Base-by-base conservation (phyloP, 129 eudicot species). In the Lactuca saligna region DNA sequence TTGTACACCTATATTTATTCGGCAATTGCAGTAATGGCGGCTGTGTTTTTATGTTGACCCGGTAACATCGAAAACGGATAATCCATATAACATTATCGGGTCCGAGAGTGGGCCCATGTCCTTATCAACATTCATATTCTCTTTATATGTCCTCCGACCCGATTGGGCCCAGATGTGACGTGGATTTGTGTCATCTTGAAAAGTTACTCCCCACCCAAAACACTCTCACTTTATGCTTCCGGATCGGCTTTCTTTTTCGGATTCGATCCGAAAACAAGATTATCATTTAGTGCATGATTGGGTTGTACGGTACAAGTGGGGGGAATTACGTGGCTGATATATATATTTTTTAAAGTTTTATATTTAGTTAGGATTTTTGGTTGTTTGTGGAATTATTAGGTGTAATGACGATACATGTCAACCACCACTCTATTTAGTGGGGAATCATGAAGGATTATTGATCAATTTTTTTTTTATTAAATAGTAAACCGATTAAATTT, bases 341-440 rank as follows among this genome's bases (percentile, higher is more conserved):
- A 20, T 20, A 20, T 66, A 5, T 38, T 46, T 60, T 59, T 17
- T 0, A 14, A 63, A 6, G 10, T 32, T 32, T 32, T 54, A 34
- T 15, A 31, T 31, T 70, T 57, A 32, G 25, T 29, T n/a, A 63
- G 57, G 78, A 55, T 54, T 29, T 39, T 29, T 61, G 80, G 51
- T 61, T 76, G 39, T 61, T 76, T 61, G 7, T 67, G 79, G 79
- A 75, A 25, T 37, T 46, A 59, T 76, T 68, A 53, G 74, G 70
- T 76, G 80, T 76, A 32, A 10, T 68, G 80, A 61, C 61, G 80
- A 65, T 57, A 76, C 70, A 68, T 76, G 80, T 61, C 48, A 68
- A 55, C 80, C 80, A 55, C 80, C 80, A 37, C 75, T 76, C 80
- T 37, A 76, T 76, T 76, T 76, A 76, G 80, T 76, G 75, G 79